Evolutionary conservation across 75 land plant genomes (phyloP), one percentile per base, ranked within the genome.

Genomic region (Pinus albicaulis): DNA sequence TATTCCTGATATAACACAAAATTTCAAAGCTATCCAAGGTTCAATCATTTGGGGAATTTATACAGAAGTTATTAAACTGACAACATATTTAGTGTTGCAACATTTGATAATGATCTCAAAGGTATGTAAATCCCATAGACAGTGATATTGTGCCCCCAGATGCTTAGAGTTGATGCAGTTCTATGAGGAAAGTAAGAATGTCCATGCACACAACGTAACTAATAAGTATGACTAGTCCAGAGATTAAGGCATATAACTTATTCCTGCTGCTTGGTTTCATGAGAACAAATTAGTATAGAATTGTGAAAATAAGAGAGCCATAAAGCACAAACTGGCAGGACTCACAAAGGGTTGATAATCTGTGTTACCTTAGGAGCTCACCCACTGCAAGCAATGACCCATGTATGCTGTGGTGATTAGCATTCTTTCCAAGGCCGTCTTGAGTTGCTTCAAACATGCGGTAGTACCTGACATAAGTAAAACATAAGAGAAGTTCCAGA

Each of bases 311-410:
- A 68, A n/a, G 22, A 15, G 13, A 72, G 56, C 36, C 52, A 24
- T 72, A 16, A 34, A 38, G 5, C 31, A 53, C 36, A 71, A 48
- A 64, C 26, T 71, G 59, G 3, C 34, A 70, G 7, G 60, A 48
- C 7, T 71, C 2, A 68, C 15, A 15, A 20, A 68, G 78, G 38
- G 19, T 52, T 65, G 16, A 52, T 19, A 73, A 24, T 38, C 59
- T 76, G 31, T 20, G 55, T 31, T 61, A 98, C 99, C 99, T 96
- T 76, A 98, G 76, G 28, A 98, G 91, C 77, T 98, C 99, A 7
- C 99, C 99, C 75, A 98, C 99, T 11, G 99, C 98, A 76, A 98
- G 98, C 57, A 98, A 75, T n/a, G 99, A 98, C 52, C 99, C 99
- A 87, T 98, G 99, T 62, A 98, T 95, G 80, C 99, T 93, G 80